Evolutionary conservation across 257 asterid genomes (phyloP), one percentile per base, ranked within the genome.

Genomic region (Salvia rosmarinus): DNA sequence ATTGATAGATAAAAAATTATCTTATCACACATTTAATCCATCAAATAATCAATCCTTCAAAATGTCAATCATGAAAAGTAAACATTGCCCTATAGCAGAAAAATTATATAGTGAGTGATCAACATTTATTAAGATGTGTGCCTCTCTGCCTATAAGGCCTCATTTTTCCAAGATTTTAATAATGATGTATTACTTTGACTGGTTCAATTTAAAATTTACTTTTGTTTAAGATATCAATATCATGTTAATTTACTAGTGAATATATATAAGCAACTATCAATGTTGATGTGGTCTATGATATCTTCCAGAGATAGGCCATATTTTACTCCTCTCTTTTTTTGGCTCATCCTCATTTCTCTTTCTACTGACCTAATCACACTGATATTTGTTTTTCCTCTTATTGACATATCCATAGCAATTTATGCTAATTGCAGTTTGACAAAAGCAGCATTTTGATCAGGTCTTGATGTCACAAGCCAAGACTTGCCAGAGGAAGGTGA

Each of bases 141-240:
- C n/a, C n/a, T n/a, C n/a, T n/a, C n/a, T n/a, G n/a, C n/a, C 42
- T 37, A 37, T 37, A 0, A 5, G 7, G 42, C 11, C 42, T 37
- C 42, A 37, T 16, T 21, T 50, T 47, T n/a, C n/a, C 17, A 30
- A 35, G 47, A 28, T 25, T 54, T n/a, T 16, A 39, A 58, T 39
- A 20, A 19, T 34, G 16, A 54, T 70, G 47, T 46, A 9, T 30
- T 39, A 67, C 52, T 44, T 51, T 72, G 84, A 72, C 78, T 68
- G 56, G 68, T 80, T 78, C 32, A 42, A 59, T 51, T 50, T 56
- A 67, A 64, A 80, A 69, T 69, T 65, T 73, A 52, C 6, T 37
- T 52, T 52, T 35, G 62, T 69, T 50, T 21, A 7, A 77, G 64
- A 55, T 5, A 23, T 14, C n/a, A 25, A 17, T 37, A 3, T 58